Evolutionary conservation across 2,329 filamentous ascomycete genomes (phyloP), one percentile per base, ranked within the genome.

Genomic region (Calonectria crousiana): DNA sequence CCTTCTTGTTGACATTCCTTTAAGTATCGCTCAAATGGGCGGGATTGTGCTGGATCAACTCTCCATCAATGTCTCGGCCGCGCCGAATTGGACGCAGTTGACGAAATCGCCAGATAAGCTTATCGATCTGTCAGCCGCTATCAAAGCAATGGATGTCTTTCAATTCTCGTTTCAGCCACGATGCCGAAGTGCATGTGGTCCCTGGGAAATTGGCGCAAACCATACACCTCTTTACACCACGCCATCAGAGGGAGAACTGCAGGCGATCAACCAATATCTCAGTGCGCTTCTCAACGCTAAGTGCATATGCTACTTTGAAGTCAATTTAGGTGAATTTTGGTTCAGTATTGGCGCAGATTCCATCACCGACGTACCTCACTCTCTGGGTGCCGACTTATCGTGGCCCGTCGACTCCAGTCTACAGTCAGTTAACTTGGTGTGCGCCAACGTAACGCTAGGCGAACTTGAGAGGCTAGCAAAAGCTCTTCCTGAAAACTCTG

Each of bases 131-230:
- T 52, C 67, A 4, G n/a, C 16, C 6, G 67, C 67, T 6, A 30
- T 64, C n/a, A 51, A 60, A n/a, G n/a, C 8, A 26, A 41, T 70
- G 30, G 44, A 70, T 6, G 5, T 70, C 2, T 64, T 30, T 14
- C 56, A 64, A 20, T 70, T 64, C n/a, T 32, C 56, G 14, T 70
- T 70, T 23, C 56, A 52, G 2, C 67, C 67, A 36, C 53, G 23
- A 38, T 64, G 56, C 5, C 44, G 56, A 4, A 64, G 41, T 23
- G 41, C 23, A 20, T 69, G 53, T 14, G 67, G 67, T 18, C 67
- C 67, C 23, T 69, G 56, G 67, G 67, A 62, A 14, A 26, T 26
- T 1, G 44, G 38, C 20, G 18, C 30, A 2, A n/a, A 62, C 4
- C 56, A 23, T n/a, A 11, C 28, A 23, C 56, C 30, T 30, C n/a